Conservation (phyloP, 164 flowering plant species). For the Piper longum region DNA sequence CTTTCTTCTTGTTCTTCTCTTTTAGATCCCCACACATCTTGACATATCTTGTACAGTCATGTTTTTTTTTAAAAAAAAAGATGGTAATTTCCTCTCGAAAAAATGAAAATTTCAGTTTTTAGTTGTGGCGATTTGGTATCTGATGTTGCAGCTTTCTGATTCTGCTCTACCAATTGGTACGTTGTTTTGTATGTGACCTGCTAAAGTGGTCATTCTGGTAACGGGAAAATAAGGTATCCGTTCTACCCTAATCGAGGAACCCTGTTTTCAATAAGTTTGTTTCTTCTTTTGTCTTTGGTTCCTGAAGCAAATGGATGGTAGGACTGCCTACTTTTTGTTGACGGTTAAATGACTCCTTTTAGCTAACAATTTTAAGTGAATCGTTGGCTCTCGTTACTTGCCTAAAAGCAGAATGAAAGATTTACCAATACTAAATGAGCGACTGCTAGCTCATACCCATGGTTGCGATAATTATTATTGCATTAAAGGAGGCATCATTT, state of each 20-base stretch:
- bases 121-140: background rate
- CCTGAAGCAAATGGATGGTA: no score
- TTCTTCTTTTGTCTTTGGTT: no score
- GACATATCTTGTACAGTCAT: background rate
- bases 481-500: background rate
- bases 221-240: no score
- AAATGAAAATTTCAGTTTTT: background rate
- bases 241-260: background rate
- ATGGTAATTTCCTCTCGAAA: background rate
- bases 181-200: background rate
- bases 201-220: background rate
- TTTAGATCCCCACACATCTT: background rate
- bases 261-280: background rate
- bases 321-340: no score
- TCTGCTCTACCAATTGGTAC: background rate
- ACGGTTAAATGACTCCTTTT: no score
- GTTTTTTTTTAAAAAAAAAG: no score
- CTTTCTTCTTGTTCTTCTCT: background rate
- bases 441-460: no score
- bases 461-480: no score
- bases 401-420: no score
- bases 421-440: no score
- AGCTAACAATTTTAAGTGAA: no score
- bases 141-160: background rate
- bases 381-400: no score